These are phyloP conservation scores for Schizothecium vesticola DNA, from an alignment of 495 filamentous ascomycete genomes.

Conservation along the genomic window DNA sequence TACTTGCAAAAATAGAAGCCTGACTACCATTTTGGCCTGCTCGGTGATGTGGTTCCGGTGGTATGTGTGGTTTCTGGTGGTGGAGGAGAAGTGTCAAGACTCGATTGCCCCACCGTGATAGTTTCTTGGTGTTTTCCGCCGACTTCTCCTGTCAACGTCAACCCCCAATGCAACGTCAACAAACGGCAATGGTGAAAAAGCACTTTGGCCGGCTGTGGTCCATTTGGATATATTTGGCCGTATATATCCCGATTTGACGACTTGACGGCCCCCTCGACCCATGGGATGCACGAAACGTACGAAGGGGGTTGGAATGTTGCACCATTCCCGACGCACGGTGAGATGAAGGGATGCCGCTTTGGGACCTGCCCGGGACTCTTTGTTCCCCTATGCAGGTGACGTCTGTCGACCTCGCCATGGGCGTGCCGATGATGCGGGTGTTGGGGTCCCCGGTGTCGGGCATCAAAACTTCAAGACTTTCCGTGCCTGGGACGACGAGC, in stretches of 20 bases:
- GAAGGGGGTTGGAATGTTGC: not conserved
- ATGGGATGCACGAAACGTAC: constrained; percentile 6
- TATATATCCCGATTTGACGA: not conserved
- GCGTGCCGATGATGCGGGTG: not conserved
- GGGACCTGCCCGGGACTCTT: not conserved
- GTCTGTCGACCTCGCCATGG: not conserved
- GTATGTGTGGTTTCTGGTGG: not conserved
- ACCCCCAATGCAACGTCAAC: not conserved
- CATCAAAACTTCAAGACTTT: not conserved
- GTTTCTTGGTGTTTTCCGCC: not conserved
- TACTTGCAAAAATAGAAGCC: not conserved
- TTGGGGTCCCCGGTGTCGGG: not conserved
- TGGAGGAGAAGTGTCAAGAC: not conserved
- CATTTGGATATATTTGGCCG: not conserved
- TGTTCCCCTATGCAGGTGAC: not conserved
- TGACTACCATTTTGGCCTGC: not conserved
- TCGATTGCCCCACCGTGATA: not conserved
- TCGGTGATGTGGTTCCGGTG: not conserved
- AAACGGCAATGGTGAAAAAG: not conserved
- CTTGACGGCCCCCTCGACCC: not conserved
- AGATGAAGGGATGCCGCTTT: not conserved
- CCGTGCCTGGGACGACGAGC: not conserved
- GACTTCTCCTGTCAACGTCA: not conserved
- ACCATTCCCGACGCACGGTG: constrained; percentile 1
- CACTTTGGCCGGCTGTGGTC: not conserved